Evolutionary conservation across 306 rosid genomes (phyloP).

Genomic region (Acacia acuminata): DNA sequence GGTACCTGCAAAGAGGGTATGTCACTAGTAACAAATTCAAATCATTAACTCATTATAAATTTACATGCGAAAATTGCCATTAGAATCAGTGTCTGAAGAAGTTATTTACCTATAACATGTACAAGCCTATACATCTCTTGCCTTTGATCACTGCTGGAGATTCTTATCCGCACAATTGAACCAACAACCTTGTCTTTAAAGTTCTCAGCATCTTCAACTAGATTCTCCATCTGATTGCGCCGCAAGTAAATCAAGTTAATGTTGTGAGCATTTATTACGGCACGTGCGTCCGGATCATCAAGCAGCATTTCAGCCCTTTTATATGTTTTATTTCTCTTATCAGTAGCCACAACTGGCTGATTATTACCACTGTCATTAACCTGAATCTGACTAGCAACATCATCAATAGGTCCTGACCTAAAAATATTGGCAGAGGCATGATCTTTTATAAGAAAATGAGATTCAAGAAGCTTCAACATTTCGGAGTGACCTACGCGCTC

Average conservation of each 20-base stretch:
- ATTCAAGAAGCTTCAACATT: slow-evolving; percentile 84
- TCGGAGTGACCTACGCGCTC: slow-evolving; percentile 69
- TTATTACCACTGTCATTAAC: slow-evolving; percentile 42
- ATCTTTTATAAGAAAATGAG: slow-evolving; percentile 67
- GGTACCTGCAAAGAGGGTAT: slow-evolving; percentile 67
- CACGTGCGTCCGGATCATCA: slow-evolving; percentile 63
- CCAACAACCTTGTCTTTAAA: slow-evolving; percentile 77
- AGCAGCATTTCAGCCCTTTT: slow-evolving; percentile 48
- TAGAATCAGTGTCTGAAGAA: slow-evolving; percentile 12
- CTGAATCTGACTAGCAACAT: slow-evolving; percentile 53
- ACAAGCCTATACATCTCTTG: slow-evolving; percentile 93
- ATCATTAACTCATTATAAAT: background rate
- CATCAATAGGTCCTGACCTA: slow-evolving; percentile 45
- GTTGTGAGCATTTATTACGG: slow-evolving; percentile 81
- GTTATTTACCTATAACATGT: slow-evolving; percentile 78
- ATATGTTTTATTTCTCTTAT: slow-evolving; percentile 54
- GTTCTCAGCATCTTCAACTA: slow-evolving; percentile 62
- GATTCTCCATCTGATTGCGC: slow-evolving; percentile 64
- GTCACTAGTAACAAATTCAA: slow-evolving; percentile 30
- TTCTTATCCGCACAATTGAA: slow-evolving; percentile 84
- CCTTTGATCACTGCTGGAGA: slow-evolving; percentile 68
- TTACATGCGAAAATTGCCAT: slow-evolving; percentile 14
- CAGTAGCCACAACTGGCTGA: slow-evolving; percentile 45
- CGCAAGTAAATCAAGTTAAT: slow-evolving; percentile 78
- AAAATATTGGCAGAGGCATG: slow-evolving; percentile 36